phyloP scores from a whole-genome alignment of 495 filamentous ascomycete genomes.

The Cercophora samala region DNA sequence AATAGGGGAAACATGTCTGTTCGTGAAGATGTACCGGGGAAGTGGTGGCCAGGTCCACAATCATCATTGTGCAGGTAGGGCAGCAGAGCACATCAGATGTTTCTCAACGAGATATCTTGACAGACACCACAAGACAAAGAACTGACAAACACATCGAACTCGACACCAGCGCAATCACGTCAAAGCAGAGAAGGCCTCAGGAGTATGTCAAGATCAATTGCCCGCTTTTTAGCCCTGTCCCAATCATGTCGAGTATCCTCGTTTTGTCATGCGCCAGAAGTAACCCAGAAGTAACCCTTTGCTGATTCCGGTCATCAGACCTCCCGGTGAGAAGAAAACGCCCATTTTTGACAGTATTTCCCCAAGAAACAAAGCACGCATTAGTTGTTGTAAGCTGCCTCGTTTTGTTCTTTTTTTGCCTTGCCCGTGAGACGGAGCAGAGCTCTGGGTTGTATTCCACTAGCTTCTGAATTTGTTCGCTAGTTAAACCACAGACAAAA shows the following conservation, averaged over 20 bases:
- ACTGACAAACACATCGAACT: background rate
- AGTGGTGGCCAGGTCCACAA: too few relatives aligned
- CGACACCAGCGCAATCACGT: background rate
- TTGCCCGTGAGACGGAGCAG: slow-evolving; percentile 29
- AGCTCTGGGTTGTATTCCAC: slow-evolving; percentile 28
- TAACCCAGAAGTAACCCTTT: background rate
- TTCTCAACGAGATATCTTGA: too few relatives aligned
- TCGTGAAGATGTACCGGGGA: too few relatives aligned
- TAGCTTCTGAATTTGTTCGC: slow-evolving; percentile 26
- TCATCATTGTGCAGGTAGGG: too few relatives aligned
- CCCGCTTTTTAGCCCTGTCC: background rate
- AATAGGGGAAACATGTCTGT: too few relatives aligned
- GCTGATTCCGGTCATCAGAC: background rate
- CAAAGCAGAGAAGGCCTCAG: background rate
- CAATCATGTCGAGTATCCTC: background rate
- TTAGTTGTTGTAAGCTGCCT: background rate
- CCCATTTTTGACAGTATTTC: background rate
- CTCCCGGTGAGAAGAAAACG: background rate
- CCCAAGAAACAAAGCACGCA: background rate
- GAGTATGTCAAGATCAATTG: background rate
- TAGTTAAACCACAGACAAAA: slow-evolving; percentile 33
- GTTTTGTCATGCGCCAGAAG: background rate
- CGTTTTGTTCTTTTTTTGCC: slow-evolving; percentile 2
- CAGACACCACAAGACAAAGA: background rate
- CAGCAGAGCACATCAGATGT: too few relatives aligned